Conservation (phyloP, 345 rosid genomes). For the thale cress (Arabidopsis thaliana) region TAIR10.1 NC_003076.8:25673001-25673500, state of each 20-base stretch:
- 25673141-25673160: slow-evolving; percentile 86
- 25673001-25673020: slow-evolving; percentile 52
- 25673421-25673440: slow-evolving; percentile 36
- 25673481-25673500: slow-evolving; percentile 50
- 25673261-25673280: background rate
- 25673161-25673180: slow-evolving; percentile 91
- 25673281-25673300: background rate
- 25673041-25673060: slow-evolving; percentile 16
- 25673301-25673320: slow-evolving; percentile 4
- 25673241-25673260: slow-evolving; percentile 21
- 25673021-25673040: slow-evolving; percentile 24
- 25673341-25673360: background rate
- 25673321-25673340: background rate
- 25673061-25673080: slow-evolving; percentile 12
- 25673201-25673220: slow-evolving; percentile 66
- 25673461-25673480: slow-evolving; percentile 46
- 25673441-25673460: slow-evolving; percentile 72
- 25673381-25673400: background rate
- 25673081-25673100: slow-evolving; percentile 61
- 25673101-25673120: slow-evolving; percentile 47
- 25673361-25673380: background rate
- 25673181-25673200: slow-evolving; percentile 94
- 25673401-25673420: background rate
- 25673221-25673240: slow-evolving; percentile 51
- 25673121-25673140: slow-evolving; percentile 58